A percentile compares a stretch with the other conserved stretches of the same genome.
Conservation (phyloP, 2,329 filamentous ascomycete genomes). For the Ampelomyces quisqualis region DNA sequence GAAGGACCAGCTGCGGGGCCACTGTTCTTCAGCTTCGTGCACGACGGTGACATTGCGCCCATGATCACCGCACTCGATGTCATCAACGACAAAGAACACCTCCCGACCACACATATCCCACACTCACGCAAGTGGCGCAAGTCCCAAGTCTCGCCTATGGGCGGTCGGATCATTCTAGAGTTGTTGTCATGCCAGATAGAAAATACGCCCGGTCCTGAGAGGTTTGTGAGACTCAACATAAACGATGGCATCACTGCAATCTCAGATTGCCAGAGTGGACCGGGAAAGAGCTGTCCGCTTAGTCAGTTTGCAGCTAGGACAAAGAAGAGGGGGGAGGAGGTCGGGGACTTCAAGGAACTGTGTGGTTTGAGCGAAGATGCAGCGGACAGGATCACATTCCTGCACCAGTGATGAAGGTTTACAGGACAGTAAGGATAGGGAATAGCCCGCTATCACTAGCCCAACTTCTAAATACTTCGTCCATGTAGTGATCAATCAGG, state of each 20-base stretch:
- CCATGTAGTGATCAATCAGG: too few relatives aligned
- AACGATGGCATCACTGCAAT: slow-evolving; percentile 59
- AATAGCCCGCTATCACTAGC: too few relatives aligned
- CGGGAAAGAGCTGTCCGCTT: slow-evolving; percentile 52
- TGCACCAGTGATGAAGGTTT: slow-evolving; percentile 54
- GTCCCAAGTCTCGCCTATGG: slow-evolving; percentile 60
- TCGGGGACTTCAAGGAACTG: slow-evolving; percentile 51
- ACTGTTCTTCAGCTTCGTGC: slow-evolving; percentile 61
- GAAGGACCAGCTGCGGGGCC: slow-evolving; percentile 47
- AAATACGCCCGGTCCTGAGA: background rate
- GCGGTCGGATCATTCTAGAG: slow-evolving; percentile 57
- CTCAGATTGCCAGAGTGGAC: slow-evolving; percentile 50
- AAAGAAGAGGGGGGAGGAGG: slow-evolving; percentile 43
- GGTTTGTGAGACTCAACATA: slow-evolving; percentile 56
- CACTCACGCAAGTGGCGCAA: slow-evolving; percentile 55
- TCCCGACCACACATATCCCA: slow-evolving; percentile 51
- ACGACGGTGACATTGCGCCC: slow-evolving; percentile 60
- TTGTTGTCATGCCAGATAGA: slow-evolving; percentile 46
- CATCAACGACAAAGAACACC: slow-evolving; percentile 46
- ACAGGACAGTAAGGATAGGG: too few relatives aligned
- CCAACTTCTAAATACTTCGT: too few relatives aligned
- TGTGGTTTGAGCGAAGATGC: slow-evolving; percentile 50
- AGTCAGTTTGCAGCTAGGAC: slow-evolving; percentile 48
- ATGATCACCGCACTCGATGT: slow-evolving; percentile 56
- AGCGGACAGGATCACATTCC: slow-evolving; percentile 50